Conservation (phyloP, 306 rosid species). For the Quercus bicolor region DNA sequence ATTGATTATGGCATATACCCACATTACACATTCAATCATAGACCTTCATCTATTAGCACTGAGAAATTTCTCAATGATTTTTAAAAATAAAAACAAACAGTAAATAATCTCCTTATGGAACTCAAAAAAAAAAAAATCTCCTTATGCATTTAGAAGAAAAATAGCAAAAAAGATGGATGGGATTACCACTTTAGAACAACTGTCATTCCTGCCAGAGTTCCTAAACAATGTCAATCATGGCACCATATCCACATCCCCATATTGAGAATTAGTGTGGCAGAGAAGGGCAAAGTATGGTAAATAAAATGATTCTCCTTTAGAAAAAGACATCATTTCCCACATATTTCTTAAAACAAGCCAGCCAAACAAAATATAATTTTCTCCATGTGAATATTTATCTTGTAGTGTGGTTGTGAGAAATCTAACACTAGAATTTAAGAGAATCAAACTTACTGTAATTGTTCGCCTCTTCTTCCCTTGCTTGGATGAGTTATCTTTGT, state of each 20-base stretch:
- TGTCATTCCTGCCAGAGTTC: not conserved
- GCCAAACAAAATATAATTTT: not conserved
- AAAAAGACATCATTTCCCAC: not conserved
- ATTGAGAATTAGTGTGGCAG: not conserved
- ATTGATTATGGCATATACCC: not conserved
- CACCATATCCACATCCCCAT: not conserved
- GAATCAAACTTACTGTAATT: slow-evolving; percentile 52
- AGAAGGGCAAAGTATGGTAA: not conserved
- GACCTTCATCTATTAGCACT: not conserved
- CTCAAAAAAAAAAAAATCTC: too few relatives aligned
- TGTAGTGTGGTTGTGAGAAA: not conserved
- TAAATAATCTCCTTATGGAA: not conserved
- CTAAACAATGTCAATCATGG: not conserved
- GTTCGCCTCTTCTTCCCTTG: slow-evolving; percentile 87
- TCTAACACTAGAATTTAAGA: not conserved
- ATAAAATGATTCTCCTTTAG: not conserved
- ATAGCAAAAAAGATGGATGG: not conserved
- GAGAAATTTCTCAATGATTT: not conserved
- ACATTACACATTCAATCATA: not conserved
- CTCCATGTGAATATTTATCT: not conserved
- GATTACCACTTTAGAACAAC: not conserved
- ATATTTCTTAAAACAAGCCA: not conserved
- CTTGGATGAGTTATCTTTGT: slow-evolving; percentile 45
- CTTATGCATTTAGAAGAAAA: not conserved
- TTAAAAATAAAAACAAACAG: not conserved